Base-by-base conservation (phyloP, 257 asterid species). In the Solanum chilense region DNA sequence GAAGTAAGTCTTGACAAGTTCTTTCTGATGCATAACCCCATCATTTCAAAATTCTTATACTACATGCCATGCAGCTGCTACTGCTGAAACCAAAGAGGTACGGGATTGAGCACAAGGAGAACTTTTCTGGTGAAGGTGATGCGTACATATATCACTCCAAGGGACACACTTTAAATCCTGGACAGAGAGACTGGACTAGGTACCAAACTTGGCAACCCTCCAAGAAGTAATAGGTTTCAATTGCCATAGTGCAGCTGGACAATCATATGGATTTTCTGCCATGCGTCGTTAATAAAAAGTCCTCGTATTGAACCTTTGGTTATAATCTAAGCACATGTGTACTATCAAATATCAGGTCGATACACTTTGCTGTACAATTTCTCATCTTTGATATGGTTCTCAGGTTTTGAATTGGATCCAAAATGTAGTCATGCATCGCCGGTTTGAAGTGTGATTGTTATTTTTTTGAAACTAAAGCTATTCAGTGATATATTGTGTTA, bases 71-170 rank as follows among this genome's bases (percentile, higher is more conserved):
- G 94, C 91, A 97, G 99, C 93, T 97, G 88, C 96, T 97, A 89
- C 87, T 93, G 95, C 88, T 97, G 98, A 97, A 92, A 89, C 99
- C 99, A 5, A 91, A 88, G 90, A 93, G 99, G 86, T 97, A 97
- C 21, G 99, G 99, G 29, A 70, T 95, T 58, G 99, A 97, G 44
- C 99, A 97, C 96, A 96, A 86, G 87, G 95, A 97, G 91, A 97
- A 97, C 90, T 93, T 96, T 68, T 94, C 99, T 23, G 99, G 99
- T n/a, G 96, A 96, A 93, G 99, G 99, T 83, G 99, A 97, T 37
- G 95, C 93, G 71, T 96, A 93, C 91, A 97, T 97, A 86, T 97
- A 97, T 88, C 99, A 97, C 92, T 97, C 99, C 64, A 96, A 97
- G 90, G 99, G 99, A 44, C 99, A 97, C 70, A 76, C 94, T 85